Percentiles rank a stretch among this genome's conserved stretches.
Conservation (phyloP, 257 asterid genomes). For the Solanum medicagineum region DNA sequence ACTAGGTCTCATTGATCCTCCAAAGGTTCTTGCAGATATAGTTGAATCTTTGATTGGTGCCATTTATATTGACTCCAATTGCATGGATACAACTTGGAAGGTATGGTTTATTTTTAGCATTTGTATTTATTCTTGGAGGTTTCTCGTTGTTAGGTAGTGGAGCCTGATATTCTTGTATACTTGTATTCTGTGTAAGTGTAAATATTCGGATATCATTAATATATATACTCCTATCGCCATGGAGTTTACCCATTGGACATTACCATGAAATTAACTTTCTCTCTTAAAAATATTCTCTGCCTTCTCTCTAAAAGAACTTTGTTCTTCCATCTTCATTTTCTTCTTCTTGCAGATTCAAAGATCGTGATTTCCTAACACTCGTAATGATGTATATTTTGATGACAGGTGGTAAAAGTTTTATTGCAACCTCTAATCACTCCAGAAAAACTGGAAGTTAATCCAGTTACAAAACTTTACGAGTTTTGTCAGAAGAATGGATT, state of each 20-base stretch:
- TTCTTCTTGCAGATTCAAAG: no score
- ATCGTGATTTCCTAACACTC: no score
- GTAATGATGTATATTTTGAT: not conserved
- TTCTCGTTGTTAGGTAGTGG: no score
- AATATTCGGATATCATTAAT: no score
- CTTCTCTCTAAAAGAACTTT: no score
- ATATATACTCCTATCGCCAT: no score
- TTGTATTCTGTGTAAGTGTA: no score
- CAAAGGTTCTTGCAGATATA: conserved; percentile 45
- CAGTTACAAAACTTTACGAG: conserved; percentile 17
- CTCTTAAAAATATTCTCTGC: no score
- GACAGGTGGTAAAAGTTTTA: conserved; percentile 16
- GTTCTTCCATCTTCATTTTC: no score
- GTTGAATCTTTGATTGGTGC: conserved; percentile 50
- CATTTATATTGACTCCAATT: not conserved
- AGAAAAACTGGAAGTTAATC: conserved; percentile 12
- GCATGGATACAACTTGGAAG: not conserved
- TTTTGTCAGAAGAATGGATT: conserved; percentile 17
- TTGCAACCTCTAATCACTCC: conserved; percentile 32
- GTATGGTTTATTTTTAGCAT: not conserved
- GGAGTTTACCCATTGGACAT: no score
- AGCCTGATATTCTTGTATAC: no score
- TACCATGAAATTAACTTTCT: no score
- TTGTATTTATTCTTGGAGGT: not conserved
- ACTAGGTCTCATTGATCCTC: conserved; percentile 32